Evolutionary conservation across 495 filamentous ascomycete species (phyloP).

Genomic region (Aspergillus asperescens): DNA sequence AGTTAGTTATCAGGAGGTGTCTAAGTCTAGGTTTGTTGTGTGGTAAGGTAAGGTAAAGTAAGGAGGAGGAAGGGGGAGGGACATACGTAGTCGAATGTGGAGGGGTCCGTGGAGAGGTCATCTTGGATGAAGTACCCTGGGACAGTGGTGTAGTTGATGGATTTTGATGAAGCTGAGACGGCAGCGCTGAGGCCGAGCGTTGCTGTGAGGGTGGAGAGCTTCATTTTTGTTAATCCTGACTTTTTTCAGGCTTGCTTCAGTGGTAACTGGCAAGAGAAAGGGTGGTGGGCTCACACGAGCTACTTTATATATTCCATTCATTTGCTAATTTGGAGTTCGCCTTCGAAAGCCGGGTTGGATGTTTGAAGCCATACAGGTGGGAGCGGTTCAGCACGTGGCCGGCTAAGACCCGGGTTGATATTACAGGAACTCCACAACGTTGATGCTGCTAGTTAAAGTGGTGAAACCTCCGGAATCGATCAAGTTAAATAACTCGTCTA

Average conservation of each 20-base stretch:
- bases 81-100: conserved; percentile 62
- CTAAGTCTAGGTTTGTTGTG: no score
- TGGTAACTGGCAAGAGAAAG: not conserved
- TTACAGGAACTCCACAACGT: not conserved
- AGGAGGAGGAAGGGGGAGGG: not conserved
- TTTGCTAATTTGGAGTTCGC: no score
- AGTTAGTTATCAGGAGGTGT: not conserved
- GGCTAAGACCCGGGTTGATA: not conserved
- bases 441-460: not conserved
- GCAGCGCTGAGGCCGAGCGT: conserved; percentile 22
- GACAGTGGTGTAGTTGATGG: conserved; percentile 58
- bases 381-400: conserved; percentile 7
- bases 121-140: conserved; percentile 70
- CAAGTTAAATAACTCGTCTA: conserved; percentile 2
- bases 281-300: not conserved
- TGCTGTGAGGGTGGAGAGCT: conserved; percentile 19
- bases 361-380: not conserved
- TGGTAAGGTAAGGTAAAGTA: no score
- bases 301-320: not conserved
- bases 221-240: conserved; percentile 22
- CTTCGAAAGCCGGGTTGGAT: no score
- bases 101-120: conserved; percentile 53
- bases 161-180: conserved; percentile 16
- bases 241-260: not conserved
- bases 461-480: conserved; percentile 1